Evolutionary conservation across 257 asterid genomes (phyloP), one percentile per base, ranked within the genome.

Genomic region (Nyctanthes arbortristis): DNA sequence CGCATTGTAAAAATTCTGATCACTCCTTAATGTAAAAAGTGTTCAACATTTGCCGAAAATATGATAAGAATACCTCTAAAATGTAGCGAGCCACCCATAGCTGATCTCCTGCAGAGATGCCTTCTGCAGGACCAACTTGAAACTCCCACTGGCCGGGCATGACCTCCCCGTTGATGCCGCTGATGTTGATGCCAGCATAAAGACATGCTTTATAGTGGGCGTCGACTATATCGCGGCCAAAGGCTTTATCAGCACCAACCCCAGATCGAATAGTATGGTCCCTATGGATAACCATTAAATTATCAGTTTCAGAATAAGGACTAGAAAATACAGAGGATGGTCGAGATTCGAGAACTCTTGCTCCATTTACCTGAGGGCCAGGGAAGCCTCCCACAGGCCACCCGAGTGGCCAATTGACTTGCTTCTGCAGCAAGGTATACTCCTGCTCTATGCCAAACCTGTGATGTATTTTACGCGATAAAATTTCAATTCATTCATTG

Each of bases 361-460:
- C 1, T 34, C 16, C 16, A 29, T 37, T 57, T 61, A 85, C 90
- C 90, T 85, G 90, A 37, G 90, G 88, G 47, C 88, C 88, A 18
- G 90, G 90, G 32, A n/a, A 85, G 37, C 90, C 90, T 22, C 90
- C 88, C 25, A 68, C 11, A 18, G 88, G 88, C 90, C 90, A 85
- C 34, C 90, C 90, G 22, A 85, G 64, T 3, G 90, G 90, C 90
- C 90, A 85, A 33, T 72, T 82, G 14, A 82, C 75, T 29, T 78
- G 79, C 76, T 67, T 85, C 64, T 85, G 81, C 75, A 85, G 69
- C 34, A 85, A 69, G 67, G 90, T 85, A 55, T 85, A 85, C 61
- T 85, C 90, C 82, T 85, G 88, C 75, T 85, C 88, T 52, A 85
- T 80, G 5, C 90, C 90, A 69, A 61, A 85, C 90, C 90, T 85